These are phyloP conservation scores for Glaciozyma martinii DNA, from an alignment of 768 basidiomycete species.

Conservation along the genomic window DNA sequence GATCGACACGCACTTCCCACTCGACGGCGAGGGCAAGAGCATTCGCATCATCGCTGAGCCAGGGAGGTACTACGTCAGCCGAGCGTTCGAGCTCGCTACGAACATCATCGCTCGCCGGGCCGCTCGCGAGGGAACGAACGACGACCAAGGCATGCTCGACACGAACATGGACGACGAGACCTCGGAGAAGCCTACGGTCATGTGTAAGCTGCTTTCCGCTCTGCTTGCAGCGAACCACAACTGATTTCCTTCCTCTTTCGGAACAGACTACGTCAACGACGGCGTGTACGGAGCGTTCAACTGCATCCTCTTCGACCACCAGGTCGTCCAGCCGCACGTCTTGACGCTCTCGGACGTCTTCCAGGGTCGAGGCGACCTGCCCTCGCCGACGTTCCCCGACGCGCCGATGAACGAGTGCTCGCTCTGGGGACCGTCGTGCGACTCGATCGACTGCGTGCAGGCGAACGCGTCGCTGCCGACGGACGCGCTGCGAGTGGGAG, in stretches of 20 bases:
- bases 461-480: constrained; percentile 54
- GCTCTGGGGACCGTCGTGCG: constrained; percentile 78
- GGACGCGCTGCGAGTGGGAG: constrained; percentile 72
- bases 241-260: neutral
- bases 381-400: constrained; percentile 2
- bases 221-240: neutral
- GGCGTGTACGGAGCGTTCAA: constrained; percentile 97
- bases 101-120: constrained; percentile 86
- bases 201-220: constrained; percentile 62
- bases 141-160: constrained; percentile 34
- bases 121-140: constrained; percentile 38
- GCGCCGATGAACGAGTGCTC: constrained; percentile 44
- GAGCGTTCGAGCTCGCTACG: constrained; percentile 60
- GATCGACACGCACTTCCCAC: constrained; percentile 70
- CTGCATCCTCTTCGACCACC: constrained; percentile 96
- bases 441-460: constrained; percentile 84
- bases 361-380: constrained; percentile 8
- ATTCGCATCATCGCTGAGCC: constrained; percentile 89
- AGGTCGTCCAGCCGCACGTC: constrained; percentile 68
- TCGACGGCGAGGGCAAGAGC: constrained; percentile 40
- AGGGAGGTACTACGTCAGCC: constrained; percentile 74
- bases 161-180: constrained; percentile 32
- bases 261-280: constrained; percentile 93
- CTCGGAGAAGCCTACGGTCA: constrained; percentile 52
- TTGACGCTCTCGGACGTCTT: constrained; percentile 41